Percentiles rank a stretch among this genome's conserved stretches.
phyloP scores from a whole-genome alignment of 192 early-diverging fungal genomes.

The Mycoemilia scoparia region DNA sequence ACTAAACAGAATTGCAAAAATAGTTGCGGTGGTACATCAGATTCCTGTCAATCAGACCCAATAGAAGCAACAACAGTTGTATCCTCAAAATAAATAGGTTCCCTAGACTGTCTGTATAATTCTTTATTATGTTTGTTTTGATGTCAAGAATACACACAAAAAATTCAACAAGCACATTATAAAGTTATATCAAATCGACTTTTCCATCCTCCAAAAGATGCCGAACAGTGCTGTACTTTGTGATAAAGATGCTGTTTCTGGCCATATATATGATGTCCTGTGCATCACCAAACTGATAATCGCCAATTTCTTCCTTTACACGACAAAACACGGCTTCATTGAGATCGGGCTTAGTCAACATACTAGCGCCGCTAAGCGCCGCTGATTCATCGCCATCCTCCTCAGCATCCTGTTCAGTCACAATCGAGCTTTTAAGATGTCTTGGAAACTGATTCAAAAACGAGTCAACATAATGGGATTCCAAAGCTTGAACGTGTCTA shows the following conservation, averaged over 20 bases:
- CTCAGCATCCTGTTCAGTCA: too few species aligned
- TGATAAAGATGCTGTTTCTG: slow-evolving; percentile 27
- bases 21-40: too few species aligned
- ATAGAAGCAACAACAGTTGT: too few species aligned
- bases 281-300: slow-evolving; percentile 27
- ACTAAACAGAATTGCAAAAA: too few species aligned
- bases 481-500: slow-evolving; percentile 15
- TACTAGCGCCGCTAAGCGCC: too few species aligned
- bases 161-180: not conserved
- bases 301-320: slow-evolving; percentile 17
- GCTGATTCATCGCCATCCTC: too few species aligned
- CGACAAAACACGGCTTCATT: slow-evolving; percentile 27
- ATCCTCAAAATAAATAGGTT: too few species aligned
- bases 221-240: slow-evolving; percentile 23
- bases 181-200: slow-evolving; percentile 18
- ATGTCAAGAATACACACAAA: too few species aligned
- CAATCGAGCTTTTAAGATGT: slow-evolving; percentile 16
- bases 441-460: slow-evolving; percentile 27
- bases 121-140: too few species aligned
- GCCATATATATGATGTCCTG: slow-evolving; percentile 27
- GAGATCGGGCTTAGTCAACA: slow-evolving; percentile 19
- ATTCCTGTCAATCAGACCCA: too few species aligned
- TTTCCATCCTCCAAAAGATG: slow-evolving; percentile 20
- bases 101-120: too few species aligned
- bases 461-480: slow-evolving; percentile 14